Percentiles rank a stretch among this genome's conserved stretches.
Conservation (phyloP, 805 yeast genomes). For the Isabelozyma pseudorhagii region DNA sequence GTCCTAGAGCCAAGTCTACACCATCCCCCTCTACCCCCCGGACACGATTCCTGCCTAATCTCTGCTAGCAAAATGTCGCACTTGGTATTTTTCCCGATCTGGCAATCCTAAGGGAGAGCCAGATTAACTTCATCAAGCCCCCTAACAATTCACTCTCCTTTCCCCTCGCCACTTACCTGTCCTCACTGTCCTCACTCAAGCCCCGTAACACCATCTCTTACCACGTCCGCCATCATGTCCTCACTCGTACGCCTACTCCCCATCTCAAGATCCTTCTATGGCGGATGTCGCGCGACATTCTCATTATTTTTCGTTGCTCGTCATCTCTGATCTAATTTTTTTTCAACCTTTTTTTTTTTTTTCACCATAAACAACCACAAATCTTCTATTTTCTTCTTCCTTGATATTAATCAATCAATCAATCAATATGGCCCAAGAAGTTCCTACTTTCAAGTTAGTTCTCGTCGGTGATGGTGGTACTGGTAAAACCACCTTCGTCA, state of each 20-base stretch:
- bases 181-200: too few relatives aligned
- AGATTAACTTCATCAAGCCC: too few relatives aligned
- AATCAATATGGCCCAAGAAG: conserved; percentile 61
- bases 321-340: not conserved
- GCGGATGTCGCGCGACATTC: not conserved
- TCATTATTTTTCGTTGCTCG: not conserved
- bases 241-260: not conserved
- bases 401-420: conserved; percentile 6
- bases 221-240: not conserved
- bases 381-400: not conserved
- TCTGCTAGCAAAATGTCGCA: too few relatives aligned
- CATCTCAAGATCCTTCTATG: not conserved
- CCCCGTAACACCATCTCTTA: too few relatives aligned
- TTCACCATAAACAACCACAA: not conserved
- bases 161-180: too few relatives aligned
- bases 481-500: conserved; percentile 99
- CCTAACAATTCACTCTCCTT: too few relatives aligned
- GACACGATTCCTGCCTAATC: too few relatives aligned
- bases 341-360: not conserved
- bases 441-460: conserved; percentile 97
- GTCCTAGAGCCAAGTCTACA: too few relatives aligned
- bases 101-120: too few relatives aligned
- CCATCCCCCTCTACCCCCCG: too few relatives aligned
- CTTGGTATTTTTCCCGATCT: too few relatives aligned
- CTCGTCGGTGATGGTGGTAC: conserved; percentile 99